Conservation (phyloP, 352 stramenopile genomes). For the Thraustochytrium striatum region DNA sequence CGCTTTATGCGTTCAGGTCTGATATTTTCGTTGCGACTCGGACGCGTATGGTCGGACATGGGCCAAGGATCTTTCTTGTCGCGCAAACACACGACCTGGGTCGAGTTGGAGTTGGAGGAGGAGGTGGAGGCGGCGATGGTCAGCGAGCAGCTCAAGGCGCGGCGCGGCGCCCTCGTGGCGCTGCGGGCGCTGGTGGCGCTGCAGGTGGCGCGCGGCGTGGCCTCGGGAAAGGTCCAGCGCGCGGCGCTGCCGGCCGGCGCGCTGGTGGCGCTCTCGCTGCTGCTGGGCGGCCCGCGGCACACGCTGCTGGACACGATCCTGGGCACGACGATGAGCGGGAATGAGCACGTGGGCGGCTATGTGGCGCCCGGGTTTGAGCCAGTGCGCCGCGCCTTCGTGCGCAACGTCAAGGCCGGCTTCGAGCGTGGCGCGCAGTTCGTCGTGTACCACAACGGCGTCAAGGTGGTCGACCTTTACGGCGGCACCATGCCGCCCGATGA, state of each 20-base stretch:
- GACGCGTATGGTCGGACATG: too few relatives aligned
- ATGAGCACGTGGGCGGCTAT: not conserved
- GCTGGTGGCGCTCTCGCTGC: not conserved
- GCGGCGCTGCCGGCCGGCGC: not conserved
- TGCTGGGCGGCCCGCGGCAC: not conserved
- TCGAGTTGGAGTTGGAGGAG: too few relatives aligned
- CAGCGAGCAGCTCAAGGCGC: too few relatives aligned
- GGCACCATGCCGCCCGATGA: not conserved
- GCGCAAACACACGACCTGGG: too few relatives aligned
- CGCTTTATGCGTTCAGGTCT: too few relatives aligned
- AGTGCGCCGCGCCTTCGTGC: slow-evolving; percentile 5
- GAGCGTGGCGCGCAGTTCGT: slow-evolving; percentile 30
- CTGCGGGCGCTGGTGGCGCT: too few relatives aligned
- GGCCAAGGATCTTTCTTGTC: too few relatives aligned
- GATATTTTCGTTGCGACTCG: too few relatives aligned
- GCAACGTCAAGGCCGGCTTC: not conserved
- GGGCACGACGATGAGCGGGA: not conserved
- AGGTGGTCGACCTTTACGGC: slow-evolving; percentile 27
- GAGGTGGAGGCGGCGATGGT: too few relatives aligned
- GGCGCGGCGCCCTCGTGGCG: too few relatives aligned
- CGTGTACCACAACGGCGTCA: slow-evolving; percentile 18
- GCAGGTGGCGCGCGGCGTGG: too few relatives aligned
- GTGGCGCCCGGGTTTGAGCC: slow-evolving; percentile 19
- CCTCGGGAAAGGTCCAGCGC: too few relatives aligned
- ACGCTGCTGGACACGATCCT: not conserved